Percentiles rank a stretch among this genome's conserved stretches.
phyloP scores from a whole-genome alignment of 805 yeast genomes.

The Wickerhamiella azyma region DNA sequence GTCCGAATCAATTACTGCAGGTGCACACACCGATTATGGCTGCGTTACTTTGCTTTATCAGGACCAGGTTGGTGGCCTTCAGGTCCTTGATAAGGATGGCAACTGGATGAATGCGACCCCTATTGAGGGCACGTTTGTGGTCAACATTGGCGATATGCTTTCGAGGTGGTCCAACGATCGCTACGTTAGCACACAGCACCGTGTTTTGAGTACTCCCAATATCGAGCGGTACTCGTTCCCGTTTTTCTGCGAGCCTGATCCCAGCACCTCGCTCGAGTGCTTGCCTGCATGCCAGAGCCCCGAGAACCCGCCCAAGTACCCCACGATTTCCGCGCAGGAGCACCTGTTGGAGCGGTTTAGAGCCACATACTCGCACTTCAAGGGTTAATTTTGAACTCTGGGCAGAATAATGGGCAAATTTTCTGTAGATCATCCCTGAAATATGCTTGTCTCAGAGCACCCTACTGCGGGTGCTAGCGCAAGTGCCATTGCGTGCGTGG shows the following conservation, averaged over 20 bases:
- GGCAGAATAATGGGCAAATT: background rate
- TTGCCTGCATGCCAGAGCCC: constrained; percentile 7
- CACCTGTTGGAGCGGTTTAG: constrained; percentile 6
- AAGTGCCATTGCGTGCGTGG: background rate
- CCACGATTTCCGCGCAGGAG: constrained; percentile 2
- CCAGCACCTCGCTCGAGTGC: constrained; percentile 4
- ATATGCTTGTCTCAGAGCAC: background rate
- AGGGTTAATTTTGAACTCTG: too few species aligned
- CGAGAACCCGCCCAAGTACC: constrained; percentile 5
- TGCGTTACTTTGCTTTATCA: constrained; percentile 47
- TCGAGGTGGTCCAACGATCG: constrained; percentile 46
- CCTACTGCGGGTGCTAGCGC: background rate
- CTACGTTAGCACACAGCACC: constrained; percentile 46
- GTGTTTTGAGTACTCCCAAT: constrained; percentile 24
- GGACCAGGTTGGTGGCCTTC: constrained; percentile 39
- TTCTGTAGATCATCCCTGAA: background rate
- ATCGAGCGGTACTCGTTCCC: constrained; percentile 10
- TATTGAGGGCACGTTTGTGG: constrained; percentile 36
- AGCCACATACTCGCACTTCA: constrained; percentile 10
- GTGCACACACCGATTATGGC: constrained; percentile 57
- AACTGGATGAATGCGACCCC: constrained; percentile 45
- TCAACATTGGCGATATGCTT: constrained; percentile 47
- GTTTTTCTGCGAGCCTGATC: constrained; percentile 8
- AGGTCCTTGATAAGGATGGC: constrained; percentile 42
- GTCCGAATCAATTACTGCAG: constrained; percentile 31